Base-by-base conservation (phyloP, 441 rosid species). In the Euphorbia schlechtendalii region DNA sequence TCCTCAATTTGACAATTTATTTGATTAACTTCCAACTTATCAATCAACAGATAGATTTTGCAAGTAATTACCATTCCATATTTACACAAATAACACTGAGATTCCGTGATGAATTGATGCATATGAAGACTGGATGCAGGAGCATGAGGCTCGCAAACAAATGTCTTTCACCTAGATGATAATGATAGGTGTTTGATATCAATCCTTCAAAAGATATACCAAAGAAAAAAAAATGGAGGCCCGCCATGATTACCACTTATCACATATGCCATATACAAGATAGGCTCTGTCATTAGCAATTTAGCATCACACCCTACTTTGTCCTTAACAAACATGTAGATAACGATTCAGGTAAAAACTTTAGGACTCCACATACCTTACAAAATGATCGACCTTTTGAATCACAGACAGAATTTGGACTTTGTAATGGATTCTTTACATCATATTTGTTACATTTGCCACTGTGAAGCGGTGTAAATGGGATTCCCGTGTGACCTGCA, bases 371-470 rank as follows among this genome's bases (percentile, higher is more conserved):
- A 36, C 73, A 52, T 68, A 88, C 98, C 96, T 83, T 85, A 63
- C 76, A 80, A 57, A 80, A 74, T 68, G 84, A 83, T 48, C 82
- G 82, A 72, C 81, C 86, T 72, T 76, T 82, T 0, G 78, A 45
- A 7, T 81, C 79, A 57, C 85, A 66, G 10, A 76, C 73, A 5
- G 86, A 84, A 66, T 72, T 69, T 41, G 89, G 86, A 67, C 81
- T 83, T 67, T 73, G 83, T 18, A 68, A 67, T 41, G 76, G 69
- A 79, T 83, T 86, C 65, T 80, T 79, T 65, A 68, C 71, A 61
- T 80, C 84, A 60, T 64, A 78, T 13, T 75, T 74, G 61, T 65
- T 64, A n/a, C 40, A 51, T 78, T 79, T 79, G 46, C 77, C 82
- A 18, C 76, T 76, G 6, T 75, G 75, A 70, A 70, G 75, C 59